Percentiles rank a stretch among this genome's conserved stretches.
phyloP scores from a whole-genome alignment of 148 eudicot species.

The Limonium bicolor region DNA sequence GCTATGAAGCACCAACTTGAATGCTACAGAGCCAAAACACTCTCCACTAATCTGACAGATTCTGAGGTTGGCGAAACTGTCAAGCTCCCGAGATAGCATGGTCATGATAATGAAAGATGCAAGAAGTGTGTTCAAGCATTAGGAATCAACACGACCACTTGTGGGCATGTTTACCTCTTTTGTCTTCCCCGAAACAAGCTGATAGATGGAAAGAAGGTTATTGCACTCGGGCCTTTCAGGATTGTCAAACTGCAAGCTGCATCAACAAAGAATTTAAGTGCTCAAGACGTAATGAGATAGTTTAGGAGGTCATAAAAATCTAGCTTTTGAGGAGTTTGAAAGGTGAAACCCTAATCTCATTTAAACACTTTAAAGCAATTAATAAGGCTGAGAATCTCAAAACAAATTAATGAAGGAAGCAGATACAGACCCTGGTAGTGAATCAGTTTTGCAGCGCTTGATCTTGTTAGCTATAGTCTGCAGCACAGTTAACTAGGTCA shows the following conservation, averaged over 20 bases:
- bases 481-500: constrained; percentile 12
- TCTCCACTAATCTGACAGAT: no score
- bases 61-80: no score
- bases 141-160: background rate
- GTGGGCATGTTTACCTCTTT: constrained; percentile 43
- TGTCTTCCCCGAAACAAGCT: constrained; percentile 72
- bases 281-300: no score
- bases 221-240: constrained; percentile 94
- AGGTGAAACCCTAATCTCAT: no score
- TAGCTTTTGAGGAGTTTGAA: no score
- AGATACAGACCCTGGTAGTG: constrained; percentile 66
- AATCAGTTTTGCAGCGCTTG: constrained; percentile 97
- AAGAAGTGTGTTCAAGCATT: background rate
- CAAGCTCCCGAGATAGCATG: no score
- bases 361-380: no score
- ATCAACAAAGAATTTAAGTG: no score
- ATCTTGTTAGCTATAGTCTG: constrained; percentile 86
- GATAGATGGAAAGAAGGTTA: constrained; percentile 85
- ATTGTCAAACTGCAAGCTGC: constrained; percentile 69
- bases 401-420: background rate
- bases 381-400: background rate
- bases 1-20: no score
- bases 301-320: no score
- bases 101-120: no score
- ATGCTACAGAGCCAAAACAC: no score